These are phyloP conservation scores for Phlebiopsis gigantea DNA, from an alignment of 768 basidiomycete genomes.

Conservation along the genomic window DNA sequence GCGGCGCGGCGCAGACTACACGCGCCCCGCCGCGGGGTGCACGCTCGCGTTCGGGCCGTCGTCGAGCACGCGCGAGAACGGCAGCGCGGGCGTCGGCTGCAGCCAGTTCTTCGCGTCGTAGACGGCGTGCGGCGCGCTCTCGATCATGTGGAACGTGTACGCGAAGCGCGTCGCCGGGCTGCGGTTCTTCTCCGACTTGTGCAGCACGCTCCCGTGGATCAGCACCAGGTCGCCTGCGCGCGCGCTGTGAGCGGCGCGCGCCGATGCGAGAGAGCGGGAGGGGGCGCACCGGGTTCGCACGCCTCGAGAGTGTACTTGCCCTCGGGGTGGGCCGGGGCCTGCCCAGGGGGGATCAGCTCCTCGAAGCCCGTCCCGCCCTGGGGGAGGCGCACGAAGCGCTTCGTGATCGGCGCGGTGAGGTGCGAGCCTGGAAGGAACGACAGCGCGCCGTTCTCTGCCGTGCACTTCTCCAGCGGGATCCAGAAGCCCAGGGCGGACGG, in stretches of 20 bases:
- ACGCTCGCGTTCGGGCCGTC: constrained; percentile 24
- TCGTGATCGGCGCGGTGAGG: constrained; percentile 61
- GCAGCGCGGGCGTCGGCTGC: constrained; percentile 80
- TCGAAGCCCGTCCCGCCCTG: constrained; percentile 85
- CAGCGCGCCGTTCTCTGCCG: constrained; percentile 74
- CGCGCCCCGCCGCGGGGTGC: constrained; percentile 5
- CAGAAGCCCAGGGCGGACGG: constrained; percentile 93
- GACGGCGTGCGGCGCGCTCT: constrained; percentile 58
- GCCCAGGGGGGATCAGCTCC: constrained; percentile 38
- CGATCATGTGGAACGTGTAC: constrained; percentile 96
- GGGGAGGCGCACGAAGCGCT: constrained; percentile 80
- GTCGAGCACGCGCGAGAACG: constrained; percentile 62
- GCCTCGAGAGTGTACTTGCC: constrained; percentile 61
- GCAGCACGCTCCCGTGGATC: constrained; percentile 90
- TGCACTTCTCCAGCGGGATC: constrained; percentile 92
- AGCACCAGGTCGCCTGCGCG: constrained; percentile 78
- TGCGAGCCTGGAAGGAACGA: constrained; percentile 89
- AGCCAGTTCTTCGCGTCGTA: constrained; percentile 96
- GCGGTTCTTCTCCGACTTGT: constrained; percentile 85
- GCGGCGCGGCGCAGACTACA: too few species aligned
- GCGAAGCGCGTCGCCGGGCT: constrained; percentile 80
- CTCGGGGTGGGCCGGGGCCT: constrained; percentile 24
- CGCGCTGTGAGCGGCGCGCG: not conserved
- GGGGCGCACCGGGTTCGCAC: constrained; percentile 61
- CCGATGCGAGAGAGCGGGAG: not conserved